Conservation (phyloP, 2,329 filamentous ascomycete species). For the Pleoardoris graminearum region DNA sequence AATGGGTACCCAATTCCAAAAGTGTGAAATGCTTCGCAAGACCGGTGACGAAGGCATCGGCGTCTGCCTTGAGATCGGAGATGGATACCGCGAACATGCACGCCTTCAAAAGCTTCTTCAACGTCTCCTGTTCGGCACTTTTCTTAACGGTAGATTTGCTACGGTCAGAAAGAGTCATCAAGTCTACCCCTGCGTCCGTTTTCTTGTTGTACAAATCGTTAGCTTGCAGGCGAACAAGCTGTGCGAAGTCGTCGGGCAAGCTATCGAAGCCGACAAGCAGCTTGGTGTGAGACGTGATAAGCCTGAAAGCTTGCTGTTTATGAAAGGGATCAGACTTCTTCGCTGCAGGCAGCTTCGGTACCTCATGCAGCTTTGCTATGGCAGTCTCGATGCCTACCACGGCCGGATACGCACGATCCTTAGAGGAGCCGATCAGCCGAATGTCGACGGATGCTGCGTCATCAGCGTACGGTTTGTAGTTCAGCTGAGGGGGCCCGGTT, state of each 20-base stretch:
- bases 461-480: constrained; percentile 83
- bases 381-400: constrained; percentile 86
- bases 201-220: constrained; percentile 79
- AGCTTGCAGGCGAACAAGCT: constrained; percentile 82
- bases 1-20: constrained; percentile 82
- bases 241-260: constrained; percentile 85
- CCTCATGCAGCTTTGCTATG: constrained; percentile 82
- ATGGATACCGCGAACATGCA: constrained; percentile 83
- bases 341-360: constrained; percentile 63
- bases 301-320: constrained; percentile 87
- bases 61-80: constrained; percentile 76
- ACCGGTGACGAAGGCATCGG: constrained; percentile 74
- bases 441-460: constrained; percentile 87
- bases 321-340: constrained; percentile 81
- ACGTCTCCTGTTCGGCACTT: constrained; percentile 74
- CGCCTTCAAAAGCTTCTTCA: constrained; percentile 88
- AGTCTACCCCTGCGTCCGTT: constrained; percentile 68
- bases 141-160: constrained; percentile 87
- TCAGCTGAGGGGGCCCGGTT: constrained; percentile 81
- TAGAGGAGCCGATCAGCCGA: constrained; percentile 84
- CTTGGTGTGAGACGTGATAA: constrained; percentile 88
- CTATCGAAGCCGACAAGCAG: constrained; percentile 84
- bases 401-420: constrained; percentile 84
- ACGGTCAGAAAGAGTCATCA: constrained; percentile 75
- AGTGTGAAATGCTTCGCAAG: constrained; percentile 89